A percentile compares a stretch with the other conserved stretches of the same genome.
phyloP scores from a whole-genome alignment of 2,329 filamentous ascomycete species.

The Ustulina deusta region DNA sequence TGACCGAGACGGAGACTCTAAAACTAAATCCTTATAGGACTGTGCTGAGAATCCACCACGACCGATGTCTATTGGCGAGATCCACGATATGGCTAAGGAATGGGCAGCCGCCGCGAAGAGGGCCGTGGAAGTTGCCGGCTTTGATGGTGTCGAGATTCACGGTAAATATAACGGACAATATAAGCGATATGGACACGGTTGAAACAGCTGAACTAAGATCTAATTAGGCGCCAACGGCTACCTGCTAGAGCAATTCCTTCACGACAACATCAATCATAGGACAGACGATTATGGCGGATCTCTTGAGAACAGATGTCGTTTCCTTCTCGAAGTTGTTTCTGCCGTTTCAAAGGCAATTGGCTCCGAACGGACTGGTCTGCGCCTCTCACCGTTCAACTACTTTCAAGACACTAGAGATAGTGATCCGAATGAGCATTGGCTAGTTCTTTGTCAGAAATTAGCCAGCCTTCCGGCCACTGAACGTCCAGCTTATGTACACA shows the following conservation, averaged over 20 bases:
- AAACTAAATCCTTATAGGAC: conserved; percentile 18
- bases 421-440: conserved; percentile 50
- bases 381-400: conserved; percentile 45
- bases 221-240: conserved; percentile 63
- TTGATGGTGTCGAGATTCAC: conserved; percentile 67
- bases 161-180: conserved; percentile 44
- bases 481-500: conserved; percentile 60
- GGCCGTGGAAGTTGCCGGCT: conserved; percentile 69
- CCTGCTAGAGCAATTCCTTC: conserved; percentile 68
- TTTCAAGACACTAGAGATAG: conserved; percentile 47
- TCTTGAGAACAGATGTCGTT: conserved; percentile 45
- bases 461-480: conserved; percentile 51
- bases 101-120: conserved; percentile 67
- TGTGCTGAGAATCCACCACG: conserved; percentile 59
- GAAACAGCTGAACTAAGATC: not conserved
- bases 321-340: conserved; percentile 44
- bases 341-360: conserved; percentile 45
- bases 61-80: conserved; percentile 74
- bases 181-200: not conserved
- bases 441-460: conserved; percentile 52
- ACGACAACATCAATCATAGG: conserved; percentile 47
- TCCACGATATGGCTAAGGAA: conserved; percentile 70
- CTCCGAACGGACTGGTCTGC: conserved; percentile 42
- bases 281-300: conserved; percentile 48
- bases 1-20: not conserved